Evolutionary conservation across 2,329 filamentous ascomycete species (phyloP).

Genomic region (Xylariomycetidae sp.): DNA sequence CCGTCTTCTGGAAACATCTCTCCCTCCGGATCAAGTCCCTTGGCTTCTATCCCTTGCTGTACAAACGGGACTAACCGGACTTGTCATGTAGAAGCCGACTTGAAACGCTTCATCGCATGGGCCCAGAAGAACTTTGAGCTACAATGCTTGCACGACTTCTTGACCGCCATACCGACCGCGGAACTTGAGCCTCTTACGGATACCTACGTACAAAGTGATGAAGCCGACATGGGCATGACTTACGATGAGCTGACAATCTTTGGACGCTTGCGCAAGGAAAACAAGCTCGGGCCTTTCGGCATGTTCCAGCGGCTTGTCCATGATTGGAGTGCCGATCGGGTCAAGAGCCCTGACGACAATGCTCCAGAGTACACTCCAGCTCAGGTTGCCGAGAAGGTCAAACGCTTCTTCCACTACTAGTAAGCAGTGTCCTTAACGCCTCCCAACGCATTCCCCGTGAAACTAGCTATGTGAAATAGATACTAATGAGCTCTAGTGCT

Average conservation of each 20-base stretch:
- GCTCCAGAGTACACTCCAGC: conserved; percentile 28
- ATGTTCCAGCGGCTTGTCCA: conserved; percentile 42
- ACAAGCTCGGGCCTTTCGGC: conserved; percentile 41
- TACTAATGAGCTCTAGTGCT: too few species aligned
- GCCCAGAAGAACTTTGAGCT: conserved; percentile 52
- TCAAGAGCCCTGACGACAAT: too few species aligned
- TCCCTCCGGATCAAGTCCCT: too few species aligned
- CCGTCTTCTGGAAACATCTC: too few species aligned
- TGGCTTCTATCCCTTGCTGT: too few species aligned
- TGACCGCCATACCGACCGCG: conserved; percentile 56
- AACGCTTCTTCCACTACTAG: conserved; percentile 47
- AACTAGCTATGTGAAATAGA: too few species aligned
- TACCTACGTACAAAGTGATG: conserved; percentile 46
- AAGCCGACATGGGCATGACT: conserved; percentile 39
- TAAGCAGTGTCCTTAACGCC: too few species aligned
- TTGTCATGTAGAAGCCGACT: too few species aligned
- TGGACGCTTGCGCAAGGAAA: conserved; percentile 35
- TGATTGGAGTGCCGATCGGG: conserved; percentile 34
- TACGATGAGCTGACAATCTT: conserved; percentile 40
- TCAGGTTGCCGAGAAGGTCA: conserved; percentile 41
- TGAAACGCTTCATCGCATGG: conserved; percentile 68
- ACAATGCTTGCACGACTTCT: conserved; percentile 59
- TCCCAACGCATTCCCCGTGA: too few species aligned
- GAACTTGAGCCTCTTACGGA: conserved; percentile 61
- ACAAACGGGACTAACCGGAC: too few species aligned